phyloP scores from a whole-genome alignment of 345 rosid species.

The Kandelia obovata region DNA sequence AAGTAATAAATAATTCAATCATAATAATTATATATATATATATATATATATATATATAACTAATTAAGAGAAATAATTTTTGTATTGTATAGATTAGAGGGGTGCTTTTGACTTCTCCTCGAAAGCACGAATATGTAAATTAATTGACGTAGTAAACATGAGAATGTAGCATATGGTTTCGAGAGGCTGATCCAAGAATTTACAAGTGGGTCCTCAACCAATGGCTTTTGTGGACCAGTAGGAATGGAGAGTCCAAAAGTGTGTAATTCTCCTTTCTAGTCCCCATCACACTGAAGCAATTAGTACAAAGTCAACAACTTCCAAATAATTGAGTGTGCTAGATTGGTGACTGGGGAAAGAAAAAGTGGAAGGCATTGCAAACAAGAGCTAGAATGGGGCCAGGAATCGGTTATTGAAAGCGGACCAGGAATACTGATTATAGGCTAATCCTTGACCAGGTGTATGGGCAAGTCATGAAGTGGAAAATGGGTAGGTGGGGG shows the following conservation, averaged over 20 bases:
- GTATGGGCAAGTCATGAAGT: background rate
- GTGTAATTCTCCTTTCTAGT: background rate
- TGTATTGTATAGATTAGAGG: too few relatives aligned
- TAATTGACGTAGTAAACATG: too few relatives aligned
- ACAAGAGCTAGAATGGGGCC: background rate
- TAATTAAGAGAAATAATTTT: too few relatives aligned
- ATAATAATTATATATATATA: too few relatives aligned
- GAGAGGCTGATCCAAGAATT: too few relatives aligned
- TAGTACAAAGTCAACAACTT: background rate
- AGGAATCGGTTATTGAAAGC: background rate
- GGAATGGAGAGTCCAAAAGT: slow-evolving; percentile 12
- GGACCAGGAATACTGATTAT: background rate
- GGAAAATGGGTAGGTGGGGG: slow-evolving; percentile 10
- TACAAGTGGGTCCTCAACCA: background rate
- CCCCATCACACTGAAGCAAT: slow-evolving; percentile 4
- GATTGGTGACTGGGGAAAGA: background rate
- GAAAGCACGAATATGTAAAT: too few relatives aligned
- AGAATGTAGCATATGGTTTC: too few relatives aligned
- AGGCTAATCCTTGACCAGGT: background rate
- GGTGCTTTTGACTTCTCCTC: too few relatives aligned
- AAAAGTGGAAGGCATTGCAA: background rate
- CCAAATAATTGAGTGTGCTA: background rate
- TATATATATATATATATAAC: too few relatives aligned
- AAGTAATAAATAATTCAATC: too few relatives aligned
- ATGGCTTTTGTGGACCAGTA: background rate